A percentile compares a stretch with the other conserved stretches of the same genome.
These are phyloP conservation scores for Plenodomus biglobosus DNA, from an alignment of 2,329 filamentous ascomycete species.

Conservation along the genomic window DNA sequence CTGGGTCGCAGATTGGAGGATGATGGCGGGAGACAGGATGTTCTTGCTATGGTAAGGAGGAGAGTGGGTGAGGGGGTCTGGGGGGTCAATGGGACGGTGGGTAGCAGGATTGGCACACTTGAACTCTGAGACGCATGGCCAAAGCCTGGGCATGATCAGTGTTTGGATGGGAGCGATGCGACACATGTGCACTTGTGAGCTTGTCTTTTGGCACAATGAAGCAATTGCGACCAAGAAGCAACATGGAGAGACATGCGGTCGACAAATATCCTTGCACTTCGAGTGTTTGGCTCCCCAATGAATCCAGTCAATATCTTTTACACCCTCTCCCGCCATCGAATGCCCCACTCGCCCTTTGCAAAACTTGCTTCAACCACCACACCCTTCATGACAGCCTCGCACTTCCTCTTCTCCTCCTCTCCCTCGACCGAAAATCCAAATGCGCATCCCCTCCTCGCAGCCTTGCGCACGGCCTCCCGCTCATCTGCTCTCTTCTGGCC, in stretches of 20 bases:
- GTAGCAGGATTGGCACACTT: constrained; percentile 51
- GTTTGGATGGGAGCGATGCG: no score
- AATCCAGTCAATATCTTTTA: constrained; percentile 1
- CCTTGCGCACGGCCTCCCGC: constrained; percentile 63
- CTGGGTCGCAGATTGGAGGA: constrained; percentile 51
- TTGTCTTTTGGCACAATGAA: no score
- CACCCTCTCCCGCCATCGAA: constrained; percentile 56
- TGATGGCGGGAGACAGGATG: constrained; percentile 41
- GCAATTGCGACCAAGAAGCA: no score
- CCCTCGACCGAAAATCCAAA: constrained; percentile 52
- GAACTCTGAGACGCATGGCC: constrained; percentile 31
- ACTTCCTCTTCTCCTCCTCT: constrained; percentile 46
- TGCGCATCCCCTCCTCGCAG: constrained; percentile 62
- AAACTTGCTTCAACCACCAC: constrained; percentile 62
- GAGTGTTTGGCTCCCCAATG: no score
- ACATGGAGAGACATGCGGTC: no score
- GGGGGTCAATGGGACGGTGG: constrained; percentile 45
- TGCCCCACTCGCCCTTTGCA: constrained; percentile 62
- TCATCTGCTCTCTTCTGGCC: constrained; percentile 53
- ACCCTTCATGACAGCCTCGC: constrained; percentile 62
- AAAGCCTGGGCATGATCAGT: no score
- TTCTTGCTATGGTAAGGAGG: constrained; percentile 46
- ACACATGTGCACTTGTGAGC: no score
- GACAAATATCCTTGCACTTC: no score
- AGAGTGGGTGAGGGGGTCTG: constrained; percentile 48